These are phyloP conservation scores for Ganoderma sinense DNA, from an alignment of 1,284 basidiomycete species.

Conservation along the genomic window DNA sequence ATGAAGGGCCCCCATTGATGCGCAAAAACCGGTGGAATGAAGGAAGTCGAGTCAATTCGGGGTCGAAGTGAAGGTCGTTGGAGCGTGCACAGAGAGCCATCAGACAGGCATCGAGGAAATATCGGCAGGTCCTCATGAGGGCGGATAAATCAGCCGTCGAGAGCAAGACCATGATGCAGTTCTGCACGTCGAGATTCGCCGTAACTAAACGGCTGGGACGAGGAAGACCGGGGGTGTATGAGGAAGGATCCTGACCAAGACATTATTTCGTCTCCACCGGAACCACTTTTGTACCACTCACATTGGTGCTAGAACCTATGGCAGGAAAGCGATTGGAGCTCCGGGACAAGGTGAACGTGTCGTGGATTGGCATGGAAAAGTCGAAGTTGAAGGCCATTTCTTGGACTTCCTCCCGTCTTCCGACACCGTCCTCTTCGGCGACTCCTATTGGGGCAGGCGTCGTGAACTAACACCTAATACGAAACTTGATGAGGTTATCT, in stretches of 20 bases:
- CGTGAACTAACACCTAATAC: no score
- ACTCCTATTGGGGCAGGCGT: no score
- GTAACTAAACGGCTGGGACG: neutral
- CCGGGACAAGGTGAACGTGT: neutral
- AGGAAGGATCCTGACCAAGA: neutral
- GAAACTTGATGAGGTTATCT: no score
- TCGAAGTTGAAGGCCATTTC: neutral
- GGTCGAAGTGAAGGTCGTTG: neutral
- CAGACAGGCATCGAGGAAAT: conserved; percentile 1
- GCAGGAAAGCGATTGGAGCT: conserved; percentile 1
- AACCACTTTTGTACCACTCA: neutral
- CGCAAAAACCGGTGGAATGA: conserved; percentile 8
- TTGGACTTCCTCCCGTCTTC: neutral
- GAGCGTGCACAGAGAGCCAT: conserved; percentile 3
- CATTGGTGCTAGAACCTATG: neutral
- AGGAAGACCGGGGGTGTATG: neutral
- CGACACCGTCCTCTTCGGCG: no score
- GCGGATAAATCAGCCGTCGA: neutral
- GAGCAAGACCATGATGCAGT: conserved; percentile 4
- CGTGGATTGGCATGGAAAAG: conserved; percentile 2
- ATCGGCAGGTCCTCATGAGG: conserved; percentile 5
- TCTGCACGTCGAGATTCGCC: conserved; percentile 4
- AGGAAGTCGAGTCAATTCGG: neutral
- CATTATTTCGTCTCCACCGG: neutral
- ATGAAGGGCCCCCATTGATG: neutral